Base-by-base conservation (phyloP, 371 early-diverging fungal species). In the Conidiobolus coronatus region DNA sequence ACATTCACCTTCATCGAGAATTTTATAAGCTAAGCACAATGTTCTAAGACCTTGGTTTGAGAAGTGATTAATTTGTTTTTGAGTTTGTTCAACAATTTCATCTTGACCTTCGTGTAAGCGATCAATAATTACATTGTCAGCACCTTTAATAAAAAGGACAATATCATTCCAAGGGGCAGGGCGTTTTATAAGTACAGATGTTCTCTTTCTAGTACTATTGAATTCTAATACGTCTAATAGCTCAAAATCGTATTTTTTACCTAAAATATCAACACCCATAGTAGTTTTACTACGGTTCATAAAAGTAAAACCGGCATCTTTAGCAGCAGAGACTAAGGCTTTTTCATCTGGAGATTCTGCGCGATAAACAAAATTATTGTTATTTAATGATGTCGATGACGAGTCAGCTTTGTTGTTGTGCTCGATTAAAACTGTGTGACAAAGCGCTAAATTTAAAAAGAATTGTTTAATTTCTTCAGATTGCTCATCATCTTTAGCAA, bases 361-460 rank as follows among this genome's bases (percentile, higher is more conserved):
- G 49, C 68, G 62, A 61, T 75, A 72, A 1, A 50, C 52, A 7
- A 67, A 44, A 4, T 51, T 41, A n/a, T 12, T 55, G 53, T 0
- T 40, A 36, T 3, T 56, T 50, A 0, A 47, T 58, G 36, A 49
- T 57, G 40, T 67, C 65, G 19, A 67, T 72, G 36, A 70, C 63
- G 29, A 65, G 67, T n/a, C 63, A 7, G 67, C 52, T 18, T 58
- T 62, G 51, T 59, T 57, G 22, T 60, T 58, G 50, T 56, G 63
- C 37, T 92, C 93, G 7, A 86, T 73, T 2, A 96, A 62, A 0
- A 92, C 93, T 0, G 93, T 88, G 55, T 96, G 94, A 59, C 94
- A 96, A 0, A 92, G 64, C 1, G 93, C 77, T 15, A 96, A 60
- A 14, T 83, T 63, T 7, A 75, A 73, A 51, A 92, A 80, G 47